Base-by-base conservation (phyloP, 805 yeast species). In the Starmerella sp. region DNA sequence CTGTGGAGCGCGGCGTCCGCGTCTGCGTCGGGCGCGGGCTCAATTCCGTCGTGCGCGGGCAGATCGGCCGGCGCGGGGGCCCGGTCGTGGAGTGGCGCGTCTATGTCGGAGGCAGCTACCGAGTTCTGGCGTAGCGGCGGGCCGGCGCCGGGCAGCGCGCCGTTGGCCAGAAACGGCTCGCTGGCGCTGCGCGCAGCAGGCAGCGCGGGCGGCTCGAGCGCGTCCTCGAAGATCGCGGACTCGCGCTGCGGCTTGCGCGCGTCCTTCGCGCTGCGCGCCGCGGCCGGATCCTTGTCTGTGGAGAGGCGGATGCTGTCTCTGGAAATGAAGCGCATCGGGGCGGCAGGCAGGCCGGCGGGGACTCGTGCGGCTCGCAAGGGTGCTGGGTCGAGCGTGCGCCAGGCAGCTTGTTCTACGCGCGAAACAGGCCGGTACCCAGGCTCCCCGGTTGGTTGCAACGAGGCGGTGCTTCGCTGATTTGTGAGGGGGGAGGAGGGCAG, bases 401-500 rank as follows among this genome's bases (percentile, higher is more conserved):
- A 46, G 49, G 49, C 49, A 46, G 39, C 39, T 46, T n/a, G 15
- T 22, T 32, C 39, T 32, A 14, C 49, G 15, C 30, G 30, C 31
- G 39, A 34, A 13, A 34, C 29, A 46, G 49, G 39, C 39, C 39
- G 34, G 10, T 46, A 34, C 39, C 49, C 31, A 43, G 49, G 13
- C 43, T 39, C 49, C 49, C 31, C 17, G 15, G 49, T 14, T 30
- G 29, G 36, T 28, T 44, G 36, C 36, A 44, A 44, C 48, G 48
- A 44, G 48, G 48, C 48, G 48, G 35, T 30, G 49, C 15, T 46
- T 13, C 38, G 39, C 30, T 34, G 17, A 4, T 34, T 34, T 34
- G 49, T 46, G 49, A 46, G 49, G 49, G 49, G 7, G 49, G 49
- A 46, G 39, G 39, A 15, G 30, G 31, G 39, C 49, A 46, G 49